A percentile compares a stretch with the other conserved stretches of the same genome.
Conservation (phyloP, 163 green algal species). For the Picocystis sp. region DNA sequence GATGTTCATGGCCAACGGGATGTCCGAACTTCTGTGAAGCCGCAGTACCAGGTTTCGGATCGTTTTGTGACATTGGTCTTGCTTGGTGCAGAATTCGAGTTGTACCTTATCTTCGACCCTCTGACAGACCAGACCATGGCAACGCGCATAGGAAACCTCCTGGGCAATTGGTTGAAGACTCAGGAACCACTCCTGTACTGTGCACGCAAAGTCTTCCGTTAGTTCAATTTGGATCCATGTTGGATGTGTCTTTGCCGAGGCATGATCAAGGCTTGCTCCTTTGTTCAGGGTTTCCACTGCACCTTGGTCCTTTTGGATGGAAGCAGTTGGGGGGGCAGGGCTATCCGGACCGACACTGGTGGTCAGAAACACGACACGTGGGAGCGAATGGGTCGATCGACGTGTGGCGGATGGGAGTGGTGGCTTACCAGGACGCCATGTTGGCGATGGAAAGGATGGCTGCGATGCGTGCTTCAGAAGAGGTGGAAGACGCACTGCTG, state of each 20-base stretch:
- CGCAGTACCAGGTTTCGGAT: conserved; percentile 21
- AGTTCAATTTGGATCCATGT: too few relatives aligned
- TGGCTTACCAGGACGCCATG: conserved; percentile 7
- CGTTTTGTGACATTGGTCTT: conserved; percentile 12
- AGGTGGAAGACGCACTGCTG: conserved; percentile 25
- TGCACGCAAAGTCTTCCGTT: too few relatives aligned
- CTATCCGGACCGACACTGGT: too few relatives aligned
- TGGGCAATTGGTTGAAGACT: conserved; percentile 14
- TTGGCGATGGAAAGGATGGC: conserved; percentile 21
- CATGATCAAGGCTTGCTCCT: too few relatives aligned
- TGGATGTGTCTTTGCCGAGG: too few relatives aligned
- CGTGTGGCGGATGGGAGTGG: too few relatives aligned
- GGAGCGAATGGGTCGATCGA: too few relatives aligned
- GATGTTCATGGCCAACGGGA: conserved; percentile 18
- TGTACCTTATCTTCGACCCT: conserved; percentile 28
- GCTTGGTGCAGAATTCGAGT: conserved; percentile 24
- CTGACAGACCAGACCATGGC: conserved; percentile 16
- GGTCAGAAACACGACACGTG: too few relatives aligned
- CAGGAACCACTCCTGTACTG: not conserved
- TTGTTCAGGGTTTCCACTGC: too few relatives aligned
- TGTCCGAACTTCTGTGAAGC: conserved; percentile 4
- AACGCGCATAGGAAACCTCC: conserved; percentile 9
- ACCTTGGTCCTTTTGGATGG: too few relatives aligned
- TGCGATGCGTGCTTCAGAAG: conserved; percentile 6
- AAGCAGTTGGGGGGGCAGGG: too few relatives aligned